A percentile compares a stretch with the other conserved stretches of the same genome.
These are phyloP conservation scores for Fusarium tanahbumbuense DNA, from an alignment of 2,329 filamentous ascomycete species.

Conservation along the genomic window DNA sequence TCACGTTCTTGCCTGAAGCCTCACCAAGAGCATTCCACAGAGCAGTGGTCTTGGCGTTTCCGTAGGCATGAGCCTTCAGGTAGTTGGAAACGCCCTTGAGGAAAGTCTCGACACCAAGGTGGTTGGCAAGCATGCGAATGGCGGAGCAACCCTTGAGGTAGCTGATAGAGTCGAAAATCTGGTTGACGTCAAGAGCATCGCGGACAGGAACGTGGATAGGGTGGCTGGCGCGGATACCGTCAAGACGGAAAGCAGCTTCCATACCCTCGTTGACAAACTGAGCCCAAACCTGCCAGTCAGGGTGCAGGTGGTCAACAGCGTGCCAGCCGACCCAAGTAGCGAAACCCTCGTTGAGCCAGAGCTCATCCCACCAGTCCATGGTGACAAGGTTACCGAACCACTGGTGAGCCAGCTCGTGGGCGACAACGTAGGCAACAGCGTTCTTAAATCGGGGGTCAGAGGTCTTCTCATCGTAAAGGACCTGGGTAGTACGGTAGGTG, in stretches of 20 bases:
- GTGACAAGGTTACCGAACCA: slow-evolving; percentile 97
- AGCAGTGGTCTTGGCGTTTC: slow-evolving; percentile 90
- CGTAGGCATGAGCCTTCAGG: slow-evolving; percentile 87
- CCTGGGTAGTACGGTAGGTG: slow-evolving; percentile 93
- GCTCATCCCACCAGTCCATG: slow-evolving; percentile 96
- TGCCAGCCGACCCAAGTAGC: slow-evolving; percentile 99
- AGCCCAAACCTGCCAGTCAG: slow-evolving; percentile 97
- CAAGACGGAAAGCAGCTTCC: slow-evolving; percentile 89
- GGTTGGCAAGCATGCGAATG: slow-evolving; percentile 93
- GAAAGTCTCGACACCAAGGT: slow-evolving; percentile 89
- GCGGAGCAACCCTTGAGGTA: slow-evolving; percentile 97
- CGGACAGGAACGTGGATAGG: slow-evolving; percentile 95
- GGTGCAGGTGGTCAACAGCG: slow-evolving; percentile 89
- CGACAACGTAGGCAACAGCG: slow-evolving; percentile 94
- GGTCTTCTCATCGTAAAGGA: slow-evolving; percentile 93
- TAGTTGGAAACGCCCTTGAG: slow-evolving; percentile 91
- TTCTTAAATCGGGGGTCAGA: slow-evolving; percentile 94
- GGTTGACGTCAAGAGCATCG: slow-evolving; percentile 94
- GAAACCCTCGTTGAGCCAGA: slow-evolving; percentile 96
- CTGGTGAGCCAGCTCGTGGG: slow-evolving; percentile 96
- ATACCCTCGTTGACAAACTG: slow-evolving; percentile 97
- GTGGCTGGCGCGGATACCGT: slow-evolving; percentile 90
- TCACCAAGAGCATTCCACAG: slow-evolving; percentile 90
- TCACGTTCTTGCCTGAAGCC: slow-evolving; percentile 88
- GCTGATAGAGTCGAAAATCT: slow-evolving; percentile 97